Evolutionary conservation across 2,329 filamentous ascomycete genomes (phyloP).

Genomic region (Botrytis cinerea): DNA sequence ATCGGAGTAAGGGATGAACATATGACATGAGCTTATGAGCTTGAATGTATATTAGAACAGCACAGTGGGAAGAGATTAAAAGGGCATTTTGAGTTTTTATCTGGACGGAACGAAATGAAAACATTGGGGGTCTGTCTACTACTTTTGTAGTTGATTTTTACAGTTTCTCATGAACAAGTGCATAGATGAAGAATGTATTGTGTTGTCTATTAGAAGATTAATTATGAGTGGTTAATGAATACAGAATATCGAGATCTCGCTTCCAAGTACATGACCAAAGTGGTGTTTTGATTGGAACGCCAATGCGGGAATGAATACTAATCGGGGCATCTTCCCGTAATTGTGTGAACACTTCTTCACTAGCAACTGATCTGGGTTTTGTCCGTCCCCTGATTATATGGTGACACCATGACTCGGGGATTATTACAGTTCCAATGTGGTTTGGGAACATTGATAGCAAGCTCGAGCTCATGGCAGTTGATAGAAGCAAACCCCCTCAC

Average conservation of each 20-base stretch:
- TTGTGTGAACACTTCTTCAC: background rate
- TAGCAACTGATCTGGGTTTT: background rate
- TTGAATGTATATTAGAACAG: conserved; percentile 16
- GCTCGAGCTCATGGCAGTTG: background rate
- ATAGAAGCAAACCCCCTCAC: background rate
- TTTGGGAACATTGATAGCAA: background rate
- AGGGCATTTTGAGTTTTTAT: conserved; percentile 16
- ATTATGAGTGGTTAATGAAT: conserved; percentile 4
- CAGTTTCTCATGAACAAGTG: background rate
- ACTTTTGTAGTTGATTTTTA: conserved; percentile 1
- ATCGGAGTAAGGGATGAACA: conserved; percentile 31
- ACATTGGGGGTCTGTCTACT: background rate
- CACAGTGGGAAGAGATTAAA: background rate
- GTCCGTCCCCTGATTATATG: background rate
- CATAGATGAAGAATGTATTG: background rate
- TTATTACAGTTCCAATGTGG: background rate
- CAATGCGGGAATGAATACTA: background rate
- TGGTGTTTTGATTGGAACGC: background rate
- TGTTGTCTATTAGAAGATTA: background rate
- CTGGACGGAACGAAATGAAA: conserved; percentile 14
- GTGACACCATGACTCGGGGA: background rate
- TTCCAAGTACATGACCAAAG: background rate
- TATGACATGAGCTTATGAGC: conserved; percentile 3
- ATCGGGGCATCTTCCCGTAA: background rate
- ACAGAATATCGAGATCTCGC: background rate